phyloP scores from a whole-genome alignment of 768 basidiomycete species.

The Pleurotus giganteus region DNA sequence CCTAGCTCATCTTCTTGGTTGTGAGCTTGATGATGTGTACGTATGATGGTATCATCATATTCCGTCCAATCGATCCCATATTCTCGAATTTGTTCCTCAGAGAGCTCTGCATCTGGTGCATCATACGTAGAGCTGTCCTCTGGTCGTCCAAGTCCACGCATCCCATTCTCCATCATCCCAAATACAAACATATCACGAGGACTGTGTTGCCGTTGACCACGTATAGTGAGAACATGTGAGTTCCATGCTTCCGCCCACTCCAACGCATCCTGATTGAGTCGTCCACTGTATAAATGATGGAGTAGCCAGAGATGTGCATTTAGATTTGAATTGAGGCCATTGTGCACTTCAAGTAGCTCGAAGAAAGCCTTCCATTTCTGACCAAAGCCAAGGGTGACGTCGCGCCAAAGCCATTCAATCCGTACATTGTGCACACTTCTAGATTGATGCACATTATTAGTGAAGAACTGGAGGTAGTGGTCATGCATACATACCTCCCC shows the following conservation, averaged over 20 bases:
- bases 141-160: conserved; percentile 17
- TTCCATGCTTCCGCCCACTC: conserved; percentile 36
- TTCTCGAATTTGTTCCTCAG: conserved; percentile 14
- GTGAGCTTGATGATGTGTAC: conserved; percentile 13
- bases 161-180: conserved; percentile 29
- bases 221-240: conserved; percentile 23
- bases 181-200: conserved; percentile 31
- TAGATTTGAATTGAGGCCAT: conserved; percentile 23
- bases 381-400: conserved; percentile 33
- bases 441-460: not conserved
- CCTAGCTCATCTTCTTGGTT: conserved; percentile 9
- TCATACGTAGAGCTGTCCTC: not conserved
- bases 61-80: conserved; percentile 26
- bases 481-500: conserved; percentile 27
- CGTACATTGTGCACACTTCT: conserved; percentile 40
- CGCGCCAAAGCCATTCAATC: conserved; percentile 37
- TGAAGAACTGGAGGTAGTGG: no score
- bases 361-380: conserved; percentile 39
- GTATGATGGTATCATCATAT: conserved; percentile 11
- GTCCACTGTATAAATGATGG: conserved; percentile 32
- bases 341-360: conserved; percentile 25
- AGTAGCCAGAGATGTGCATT: conserved; percentile 37
- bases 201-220: conserved; percentile 14
- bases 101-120: conserved; percentile 8
- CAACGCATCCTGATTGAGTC: conserved; percentile 27